phyloP scores from a whole-genome alignment of 2,329 filamentous ascomycete species.

The Epichloe uncinata region DNA sequence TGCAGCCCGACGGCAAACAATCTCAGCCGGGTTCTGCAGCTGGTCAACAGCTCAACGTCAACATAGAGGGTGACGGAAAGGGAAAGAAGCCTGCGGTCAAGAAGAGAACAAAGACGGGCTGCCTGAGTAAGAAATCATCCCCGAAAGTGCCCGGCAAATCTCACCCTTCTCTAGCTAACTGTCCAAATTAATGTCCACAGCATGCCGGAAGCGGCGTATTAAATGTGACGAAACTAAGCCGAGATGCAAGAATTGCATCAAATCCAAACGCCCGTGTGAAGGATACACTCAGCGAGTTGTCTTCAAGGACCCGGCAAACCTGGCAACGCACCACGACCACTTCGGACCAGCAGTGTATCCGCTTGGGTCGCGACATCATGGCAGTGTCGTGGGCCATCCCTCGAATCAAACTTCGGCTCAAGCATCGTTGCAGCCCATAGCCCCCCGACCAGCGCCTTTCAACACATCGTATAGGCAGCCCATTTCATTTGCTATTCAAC shows the following conservation, averaged over 20 bases:
- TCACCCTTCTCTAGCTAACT: constrained; percentile 1
- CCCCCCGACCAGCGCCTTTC: constrained; percentile 35
- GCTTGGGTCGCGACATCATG: constrained; percentile 21
- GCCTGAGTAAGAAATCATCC: constrained; percentile 54
- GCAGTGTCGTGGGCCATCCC: constrained; percentile 9
- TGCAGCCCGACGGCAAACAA: constrained; percentile 6
- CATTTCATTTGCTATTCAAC: constrained; percentile 4
- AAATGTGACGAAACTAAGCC: constrained; percentile 91
- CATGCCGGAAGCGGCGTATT: constrained; percentile 87
- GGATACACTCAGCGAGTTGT: constrained; percentile 71
- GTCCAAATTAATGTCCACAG: constrained; percentile 28
- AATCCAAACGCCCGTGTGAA: constrained; percentile 72
- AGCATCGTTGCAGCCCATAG: constrained; percentile 30
- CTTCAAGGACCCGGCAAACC: constrained; percentile 52
- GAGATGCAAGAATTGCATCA: constrained; percentile 72
- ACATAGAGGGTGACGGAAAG: constrained; percentile 27
- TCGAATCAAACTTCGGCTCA: constrained; percentile 24
- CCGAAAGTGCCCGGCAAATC: background rate
- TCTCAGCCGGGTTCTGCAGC: constrained; percentile 17
- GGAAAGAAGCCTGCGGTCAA: constrained; percentile 36
- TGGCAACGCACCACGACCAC: constrained; percentile 27
- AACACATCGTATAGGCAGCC: constrained; percentile 8
- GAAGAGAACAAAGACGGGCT: constrained; percentile 84
- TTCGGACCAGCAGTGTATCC: constrained; percentile 30
- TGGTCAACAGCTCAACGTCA: constrained; percentile 18